A percentile compares a stretch with the other conserved stretches of the same genome.
Conservation (phyloP, 2,329 filamentous ascomycete species). For the Drechmeria coniospora region DNA sequence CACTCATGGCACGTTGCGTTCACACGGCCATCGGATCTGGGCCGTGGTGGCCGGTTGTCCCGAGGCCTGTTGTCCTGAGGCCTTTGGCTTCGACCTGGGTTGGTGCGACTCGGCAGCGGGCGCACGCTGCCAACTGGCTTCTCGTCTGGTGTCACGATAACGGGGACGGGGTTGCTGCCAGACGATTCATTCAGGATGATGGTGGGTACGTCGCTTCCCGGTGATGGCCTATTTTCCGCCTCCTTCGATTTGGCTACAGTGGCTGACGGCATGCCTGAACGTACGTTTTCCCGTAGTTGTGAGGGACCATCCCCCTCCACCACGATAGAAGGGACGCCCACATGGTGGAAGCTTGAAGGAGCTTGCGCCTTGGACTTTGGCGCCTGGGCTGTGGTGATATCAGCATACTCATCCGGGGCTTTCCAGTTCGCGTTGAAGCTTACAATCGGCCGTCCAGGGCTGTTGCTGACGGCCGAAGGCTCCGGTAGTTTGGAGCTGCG, state of each 20-base stretch:
- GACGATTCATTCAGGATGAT: conserved; percentile 26
- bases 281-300: conserved; percentile 13
- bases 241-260: conserved; percentile 16
- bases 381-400: conserved; percentile 37
- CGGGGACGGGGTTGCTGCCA: conserved; percentile 23
- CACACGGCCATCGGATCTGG: conserved; percentile 28
- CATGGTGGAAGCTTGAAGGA: conserved; percentile 15
- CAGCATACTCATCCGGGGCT: conserved; percentile 53
- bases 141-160: conserved; percentile 32
- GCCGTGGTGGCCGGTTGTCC: conserved; percentile 45
- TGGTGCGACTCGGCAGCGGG: too few relatives aligned
- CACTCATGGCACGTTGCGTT: conserved; percentile 77
- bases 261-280: conserved; percentile 19
- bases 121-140: conserved; percentile 10
- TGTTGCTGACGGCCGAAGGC: conserved; percentile 82
- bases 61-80: conserved; percentile 24
- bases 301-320: conserved; percentile 31
- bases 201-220: conserved; percentile 29
- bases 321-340: conserved; percentile 38
- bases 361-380: conserved; percentile 2
- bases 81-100: too few relatives aligned
- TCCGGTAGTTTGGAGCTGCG: conserved; percentile 76
- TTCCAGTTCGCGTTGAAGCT: conserved; percentile 85
- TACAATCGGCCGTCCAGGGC: conserved; percentile 82
- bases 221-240: conserved; percentile 11